phyloP scores from a whole-genome alignment of 164 flowering plant species.

The Houttuynia cordata region DNA sequence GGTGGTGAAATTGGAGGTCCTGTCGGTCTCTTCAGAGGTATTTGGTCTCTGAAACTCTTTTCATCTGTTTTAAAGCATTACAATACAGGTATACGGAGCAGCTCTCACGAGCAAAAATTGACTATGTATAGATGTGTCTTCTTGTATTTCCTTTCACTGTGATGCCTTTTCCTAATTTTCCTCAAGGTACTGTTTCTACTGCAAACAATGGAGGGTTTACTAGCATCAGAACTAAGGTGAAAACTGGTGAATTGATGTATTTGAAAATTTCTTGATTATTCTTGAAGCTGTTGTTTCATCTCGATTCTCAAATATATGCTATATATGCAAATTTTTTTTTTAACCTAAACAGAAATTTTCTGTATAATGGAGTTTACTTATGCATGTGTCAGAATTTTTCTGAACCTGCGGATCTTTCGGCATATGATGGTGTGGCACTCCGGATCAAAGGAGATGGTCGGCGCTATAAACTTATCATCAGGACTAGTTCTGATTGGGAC shows the following conservation, averaged over 20 bases:
- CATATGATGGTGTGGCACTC: constrained; percentile 89
- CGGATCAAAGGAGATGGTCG: constrained; percentile 87
- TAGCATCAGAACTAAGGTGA: constrained; percentile 83
- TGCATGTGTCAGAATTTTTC: constrained; percentile 55
- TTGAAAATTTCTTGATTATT: not conserved
- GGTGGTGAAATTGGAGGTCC: constrained; percentile 83
- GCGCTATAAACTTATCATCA: constrained; percentile 77
- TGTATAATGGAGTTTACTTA: not conserved
- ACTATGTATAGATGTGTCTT: not conserved
- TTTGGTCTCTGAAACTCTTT: constrained; percentile 5
- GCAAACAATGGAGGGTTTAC: constrained; percentile 95
- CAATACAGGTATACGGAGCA: not conserved
- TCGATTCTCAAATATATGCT: too few relatives aligned
- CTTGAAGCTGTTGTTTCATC: too few relatives aligned
- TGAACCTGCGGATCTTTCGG: constrained; percentile 78
- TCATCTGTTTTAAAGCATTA: not conserved
- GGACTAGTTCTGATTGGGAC: constrained; percentile 95
- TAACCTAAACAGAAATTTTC: not conserved
- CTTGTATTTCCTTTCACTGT: not conserved
- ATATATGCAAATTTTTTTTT: too few relatives aligned
- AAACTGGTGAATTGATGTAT: not conserved
- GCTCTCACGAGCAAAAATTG: not conserved
- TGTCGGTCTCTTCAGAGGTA: constrained; percentile 78
- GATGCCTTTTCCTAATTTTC: constrained; percentile 6
- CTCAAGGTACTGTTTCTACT: constrained; percentile 73